phyloP scores from a whole-genome alignment of 2,329 filamentous ascomycete genomes.

The Ophiostoma sp. region DNA sequence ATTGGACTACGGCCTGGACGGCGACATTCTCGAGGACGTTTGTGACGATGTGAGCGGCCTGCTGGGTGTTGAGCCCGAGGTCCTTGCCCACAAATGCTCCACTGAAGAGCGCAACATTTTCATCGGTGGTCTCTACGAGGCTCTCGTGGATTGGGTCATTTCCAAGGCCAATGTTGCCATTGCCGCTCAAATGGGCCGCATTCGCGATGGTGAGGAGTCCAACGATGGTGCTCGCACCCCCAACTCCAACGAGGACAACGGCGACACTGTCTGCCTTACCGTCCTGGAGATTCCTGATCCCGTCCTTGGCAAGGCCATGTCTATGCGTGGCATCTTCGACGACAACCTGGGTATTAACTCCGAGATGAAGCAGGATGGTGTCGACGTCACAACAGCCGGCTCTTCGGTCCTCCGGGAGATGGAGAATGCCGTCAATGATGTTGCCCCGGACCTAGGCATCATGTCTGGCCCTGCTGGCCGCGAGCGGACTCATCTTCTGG shows the following conservation, averaged over 20 bases:
- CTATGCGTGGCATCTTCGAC: constrained; percentile 86
- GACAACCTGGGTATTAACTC: constrained; percentile 88
- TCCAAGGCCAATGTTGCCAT: constrained; percentile 83
- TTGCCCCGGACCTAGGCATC: constrained; percentile 73
- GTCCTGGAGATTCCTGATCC: constrained; percentile 80
- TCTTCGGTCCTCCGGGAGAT: constrained; percentile 83
- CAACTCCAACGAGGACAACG: constrained; percentile 63
- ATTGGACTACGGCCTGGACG: constrained; percentile 75
- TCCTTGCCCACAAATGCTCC: constrained; percentile 70
- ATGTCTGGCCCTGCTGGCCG: constrained; percentile 60
- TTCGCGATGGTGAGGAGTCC: constrained; percentile 62
- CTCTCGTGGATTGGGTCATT: constrained; percentile 91
- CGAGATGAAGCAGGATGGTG: constrained; percentile 94
- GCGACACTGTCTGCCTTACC: constrained; percentile 83
- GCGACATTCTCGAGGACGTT: constrained; percentile 75
- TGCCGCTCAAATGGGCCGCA: constrained; percentile 63
- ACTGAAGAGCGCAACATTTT: constrained; percentile 79
- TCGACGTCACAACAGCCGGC: constrained; percentile 68
- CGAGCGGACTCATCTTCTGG: constrained; percentile 71
- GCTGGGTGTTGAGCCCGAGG: constrained; percentile 79
- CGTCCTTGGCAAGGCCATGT: constrained; percentile 76
- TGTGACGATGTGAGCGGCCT: constrained; percentile 87
- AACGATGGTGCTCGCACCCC: constrained; percentile 61
- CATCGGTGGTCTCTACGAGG: constrained; percentile 84
- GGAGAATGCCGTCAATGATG: constrained; percentile 71